Conservation (phyloP, 179 eudicot species). For the Amaranthus tricolor region DNA sequence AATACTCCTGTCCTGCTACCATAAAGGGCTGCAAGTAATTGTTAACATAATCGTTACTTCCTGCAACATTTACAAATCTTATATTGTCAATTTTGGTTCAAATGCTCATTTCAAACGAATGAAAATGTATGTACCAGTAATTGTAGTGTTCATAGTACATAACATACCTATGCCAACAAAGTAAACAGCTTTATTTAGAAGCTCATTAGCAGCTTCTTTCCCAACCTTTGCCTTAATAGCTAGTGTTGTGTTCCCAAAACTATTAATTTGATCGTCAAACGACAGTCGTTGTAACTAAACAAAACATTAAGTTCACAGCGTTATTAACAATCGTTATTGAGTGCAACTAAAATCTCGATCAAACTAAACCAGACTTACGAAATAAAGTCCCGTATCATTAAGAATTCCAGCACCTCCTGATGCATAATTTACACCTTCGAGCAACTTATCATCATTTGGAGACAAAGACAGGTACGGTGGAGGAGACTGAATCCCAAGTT, state of each 20-base stretch:
- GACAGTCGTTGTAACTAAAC: constrained; percentile 67
- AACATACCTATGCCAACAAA: constrained; percentile 74
- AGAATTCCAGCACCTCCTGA: constrained; percentile 99
- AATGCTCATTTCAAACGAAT: not conserved
- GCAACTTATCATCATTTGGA: constrained; percentile 50
- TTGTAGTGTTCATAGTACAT: not conserved
- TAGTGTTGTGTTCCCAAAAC: constrained; percentile 58
- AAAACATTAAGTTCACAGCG: not conserved
- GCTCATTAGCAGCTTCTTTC: constrained; percentile 48
- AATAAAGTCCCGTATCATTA: constrained; percentile 83
- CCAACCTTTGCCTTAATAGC: constrained; percentile 65
- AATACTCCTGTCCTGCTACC: constrained; percentile 59
- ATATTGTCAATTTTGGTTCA: not conserved
- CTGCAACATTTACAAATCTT: constrained; percentile 24
- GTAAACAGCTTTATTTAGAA: constrained; percentile 57
- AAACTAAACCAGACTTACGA: constrained; percentile 38
- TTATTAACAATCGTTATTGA: not conserved
- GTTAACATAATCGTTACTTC: constrained; percentile 88
- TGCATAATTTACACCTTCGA: constrained; percentile 82
- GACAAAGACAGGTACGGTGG: constrained; percentile 77
- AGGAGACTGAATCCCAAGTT: constrained; percentile 67
- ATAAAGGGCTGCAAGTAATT: constrained; percentile 79
- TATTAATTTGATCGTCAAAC: constrained; percentile 73
- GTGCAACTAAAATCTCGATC: not conserved
- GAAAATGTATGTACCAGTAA: not conserved